Evolutionary conservation across 257 asterid species (phyloP).

Genomic region (Thymus mandschuricus): DNA sequence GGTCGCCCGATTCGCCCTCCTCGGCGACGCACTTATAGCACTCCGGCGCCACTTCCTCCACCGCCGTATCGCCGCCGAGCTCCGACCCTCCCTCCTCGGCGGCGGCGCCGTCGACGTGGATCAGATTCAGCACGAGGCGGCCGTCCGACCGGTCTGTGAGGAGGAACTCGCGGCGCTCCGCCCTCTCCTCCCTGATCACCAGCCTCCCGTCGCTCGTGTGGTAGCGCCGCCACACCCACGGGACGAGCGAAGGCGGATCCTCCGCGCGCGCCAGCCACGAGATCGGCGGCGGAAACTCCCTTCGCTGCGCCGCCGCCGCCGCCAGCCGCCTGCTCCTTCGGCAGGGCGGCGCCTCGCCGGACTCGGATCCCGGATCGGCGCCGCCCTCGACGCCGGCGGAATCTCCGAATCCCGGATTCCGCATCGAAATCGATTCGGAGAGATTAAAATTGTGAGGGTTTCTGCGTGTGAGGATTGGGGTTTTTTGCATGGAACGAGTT

Average conservation of each 20-base stretch:
- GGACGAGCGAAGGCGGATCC: slow-evolving; percentile 48
- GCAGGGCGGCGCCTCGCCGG: slow-evolving; percentile 13
- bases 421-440: slow-evolving; percentile 37
- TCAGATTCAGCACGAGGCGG: slow-evolving; percentile 55
- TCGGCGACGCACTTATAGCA: slow-evolving; percentile 24
- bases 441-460: neutral
- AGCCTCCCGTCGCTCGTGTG: slow-evolving; percentile 60
- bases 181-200: slow-evolving; percentile 62
- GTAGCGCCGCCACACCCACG: slow-evolving; percentile 65
- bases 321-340: slow-evolving; percentile 16
- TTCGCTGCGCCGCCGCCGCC: slow-evolving; percentile 25
- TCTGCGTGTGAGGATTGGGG: slow-evolving; percentile 9
- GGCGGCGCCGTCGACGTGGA: slow-evolving; percentile 46
- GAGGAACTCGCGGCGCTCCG: slow-evolving; percentile 58
- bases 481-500: slow-evolving; percentile 26
- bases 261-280: slow-evolving; percentile 48
- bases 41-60: neutral
- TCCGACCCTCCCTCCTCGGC: neutral
- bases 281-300: slow-evolving; percentile 68
- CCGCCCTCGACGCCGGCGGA: slow-evolving; percentile 53
- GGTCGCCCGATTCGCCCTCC: slow-evolving; percentile 22
- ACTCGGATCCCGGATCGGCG: slow-evolving; percentile 43
- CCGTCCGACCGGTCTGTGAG: slow-evolving; percentile 63
- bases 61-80: neutral
- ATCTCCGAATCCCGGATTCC: slow-evolving; percentile 45